Evolutionary conservation across 257 asterid genomes (phyloP).

Genomic region (Echites panduratus): DNA sequence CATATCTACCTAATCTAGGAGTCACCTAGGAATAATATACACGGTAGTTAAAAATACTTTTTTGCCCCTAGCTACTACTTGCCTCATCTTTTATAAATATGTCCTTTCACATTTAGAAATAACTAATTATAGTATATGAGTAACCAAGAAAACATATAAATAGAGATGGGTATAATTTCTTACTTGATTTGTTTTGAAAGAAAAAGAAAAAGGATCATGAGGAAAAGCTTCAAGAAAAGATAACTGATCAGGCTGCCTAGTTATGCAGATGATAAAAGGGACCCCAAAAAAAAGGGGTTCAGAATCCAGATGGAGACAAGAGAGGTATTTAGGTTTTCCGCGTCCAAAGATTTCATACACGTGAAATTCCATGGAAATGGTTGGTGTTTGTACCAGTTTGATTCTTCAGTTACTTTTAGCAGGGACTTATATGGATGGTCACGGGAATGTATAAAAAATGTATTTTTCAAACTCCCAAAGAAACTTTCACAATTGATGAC

Average conservation of each 20-base stretch:
- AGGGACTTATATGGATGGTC: not conserved
- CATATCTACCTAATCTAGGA: conserved; percentile 8
- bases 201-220: not conserved
- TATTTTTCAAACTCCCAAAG: not conserved
- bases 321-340: not conserved
- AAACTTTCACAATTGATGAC: not conserved
- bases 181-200: not conserved
- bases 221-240: not conserved
- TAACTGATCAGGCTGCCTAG: not conserved
- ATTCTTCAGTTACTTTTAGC: not conserved
- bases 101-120: no score
- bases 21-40: conserved; percentile 5
- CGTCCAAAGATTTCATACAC: conserved; percentile 1
- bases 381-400: not conserved
- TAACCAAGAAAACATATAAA: not conserved
- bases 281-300: not conserved
- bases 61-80: no score
- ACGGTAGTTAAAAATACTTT: no score
- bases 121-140: no score
- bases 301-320: not conserved
- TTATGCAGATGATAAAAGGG: not conserved
- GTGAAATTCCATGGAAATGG: conserved; percentile 3
- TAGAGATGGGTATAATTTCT: not conserved
- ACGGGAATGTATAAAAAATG: not conserved
- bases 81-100: no score